Base-by-base conservation (phyloP, 768 basidiomycete genomes). In the Trametes villosa region DNA sequence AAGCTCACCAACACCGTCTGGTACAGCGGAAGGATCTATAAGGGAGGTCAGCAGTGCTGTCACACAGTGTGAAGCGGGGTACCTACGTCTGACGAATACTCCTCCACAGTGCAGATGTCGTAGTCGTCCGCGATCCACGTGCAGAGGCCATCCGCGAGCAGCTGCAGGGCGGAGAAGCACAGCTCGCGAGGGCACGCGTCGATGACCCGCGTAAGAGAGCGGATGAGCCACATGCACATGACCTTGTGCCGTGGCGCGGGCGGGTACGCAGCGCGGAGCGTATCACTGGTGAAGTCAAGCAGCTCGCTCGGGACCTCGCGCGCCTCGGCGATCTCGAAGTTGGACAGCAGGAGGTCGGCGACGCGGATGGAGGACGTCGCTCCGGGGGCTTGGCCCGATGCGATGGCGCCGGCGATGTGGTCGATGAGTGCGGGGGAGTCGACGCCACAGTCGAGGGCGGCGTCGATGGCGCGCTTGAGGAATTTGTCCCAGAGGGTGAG, bases 41-140 rank as follows among this genome's bases (percentile, higher is more conserved):
- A 9, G n/a, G 50, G 38, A n/a, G 9, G 11, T 45, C 17, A 12
- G 34, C 44, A 65, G 47, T 9, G 17, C 24, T 1, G 20, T 4
- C 26, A 3, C 6, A 36, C 20, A 38, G 15, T 22, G 13, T 3
- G 15, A 26, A 36, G 4, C 38, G n/a, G n/a, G n/a, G n/a, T n/a
- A 76, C 83, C 55, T 65, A 88, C 86, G 69, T 89, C 87, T 62
- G 83, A 77, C 18, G 74, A 74, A 58, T 90, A 82, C 51, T 88
- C 86, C 26, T 82, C 80, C 30, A 75, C 75, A 13, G 76, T 75
- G 72, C 88, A 83, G 9, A 77, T 74, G 24, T 69, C 67, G 42
- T 72, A 74, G 50, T 86, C 83, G 71, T 93, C 91, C 20, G 81
- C 77, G 30, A 92, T 69, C 91, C 91, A 92, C 15, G 78, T 64